Evolutionary conservation across 192 early-diverging fungal species (phyloP).

Genomic region (Podila horticola): DNA sequence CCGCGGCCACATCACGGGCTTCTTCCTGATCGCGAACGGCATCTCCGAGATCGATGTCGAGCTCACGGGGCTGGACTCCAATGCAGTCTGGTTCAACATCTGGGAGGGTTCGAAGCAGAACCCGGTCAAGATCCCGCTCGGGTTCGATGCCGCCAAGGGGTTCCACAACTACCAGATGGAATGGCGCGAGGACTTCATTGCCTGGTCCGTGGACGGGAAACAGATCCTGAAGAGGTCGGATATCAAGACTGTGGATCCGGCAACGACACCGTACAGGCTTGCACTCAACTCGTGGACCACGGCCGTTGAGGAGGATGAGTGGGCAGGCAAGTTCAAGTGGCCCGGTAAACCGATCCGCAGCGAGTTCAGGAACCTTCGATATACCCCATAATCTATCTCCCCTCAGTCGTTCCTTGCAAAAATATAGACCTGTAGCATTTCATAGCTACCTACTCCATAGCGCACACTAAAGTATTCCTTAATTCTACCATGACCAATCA

Average conservation of each 20-base stretch:
- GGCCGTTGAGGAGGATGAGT: neutral
- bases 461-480: too few relatives aligned
- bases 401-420: neutral
- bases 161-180: constrained; percentile 43
- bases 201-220: constrained; percentile 34
- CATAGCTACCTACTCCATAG: neutral
- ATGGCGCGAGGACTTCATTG: constrained; percentile 27
- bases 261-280: constrained; percentile 3
- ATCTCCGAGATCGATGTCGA: constrained; percentile 43
- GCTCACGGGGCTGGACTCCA: constrained; percentile 33
- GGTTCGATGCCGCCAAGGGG: constrained; percentile 21
- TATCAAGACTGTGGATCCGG: neutral
- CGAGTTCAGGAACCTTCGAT: constrained; percentile 25
- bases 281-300: constrained; percentile 38
- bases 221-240: constrained; percentile 14
- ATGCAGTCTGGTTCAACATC: constrained; percentile 35
- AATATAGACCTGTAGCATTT: neutral
- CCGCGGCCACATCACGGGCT: constrained; percentile 34
- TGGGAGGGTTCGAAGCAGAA: constrained; percentile 32
- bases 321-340: constrained; percentile 36
- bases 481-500: too few relatives aligned
- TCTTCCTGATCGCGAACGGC: constrained; percentile 42
- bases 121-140: constrained; percentile 20
- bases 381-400: constrained; percentile 4
- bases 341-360: constrained; percentile 1